Evolutionary conservation across 768 basidiomycete species (phyloP).

Genomic region (Vararia minispora): DNA sequence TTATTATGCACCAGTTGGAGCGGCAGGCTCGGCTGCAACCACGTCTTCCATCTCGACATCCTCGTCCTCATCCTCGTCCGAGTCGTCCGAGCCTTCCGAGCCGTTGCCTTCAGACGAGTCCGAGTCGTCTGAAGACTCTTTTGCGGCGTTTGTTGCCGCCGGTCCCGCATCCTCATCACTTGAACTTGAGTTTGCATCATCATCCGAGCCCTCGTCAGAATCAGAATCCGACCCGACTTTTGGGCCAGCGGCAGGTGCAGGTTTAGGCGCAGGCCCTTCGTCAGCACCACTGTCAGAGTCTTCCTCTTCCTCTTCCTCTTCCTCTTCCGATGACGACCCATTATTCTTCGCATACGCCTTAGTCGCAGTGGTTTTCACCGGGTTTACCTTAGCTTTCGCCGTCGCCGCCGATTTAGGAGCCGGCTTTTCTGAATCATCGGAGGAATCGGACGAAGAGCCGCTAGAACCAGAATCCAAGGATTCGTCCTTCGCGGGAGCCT

Average conservation of each 20-base stretch:
- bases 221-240: conserved; percentile 7
- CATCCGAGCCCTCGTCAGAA: conserved; percentile 19
- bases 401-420: conserved; percentile 15
- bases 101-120: too few species aligned
- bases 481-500: conserved; percentile 3
- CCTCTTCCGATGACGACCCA: too few species aligned
- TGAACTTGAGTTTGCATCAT: conserved; percentile 12
- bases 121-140: too few species aligned
- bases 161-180: too few species aligned
- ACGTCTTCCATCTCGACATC: conserved; percentile 52
- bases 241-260: conserved; percentile 16
- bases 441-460: conserved; percentile 14
- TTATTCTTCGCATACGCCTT: too few species aligned
- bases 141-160: too few species aligned
- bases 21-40: conserved; percentile 19
- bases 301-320: too few species aligned
- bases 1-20: conserved; percentile 9
- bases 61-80: conserved; percentile 30
- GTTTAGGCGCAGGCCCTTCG: too few species aligned
- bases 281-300: too few species aligned
- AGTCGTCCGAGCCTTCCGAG: conserved; percentile 15
- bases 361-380: too few species aligned
- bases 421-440: conserved; percentile 16
- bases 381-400: conserved; percentile 16
- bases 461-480: conserved; percentile 6